A percentile compares a stretch with the other conserved stretches of the same genome.
Conservation (phyloP, 495 filamentous ascomycete genomes). For the Entonaema liquescens region DNA sequence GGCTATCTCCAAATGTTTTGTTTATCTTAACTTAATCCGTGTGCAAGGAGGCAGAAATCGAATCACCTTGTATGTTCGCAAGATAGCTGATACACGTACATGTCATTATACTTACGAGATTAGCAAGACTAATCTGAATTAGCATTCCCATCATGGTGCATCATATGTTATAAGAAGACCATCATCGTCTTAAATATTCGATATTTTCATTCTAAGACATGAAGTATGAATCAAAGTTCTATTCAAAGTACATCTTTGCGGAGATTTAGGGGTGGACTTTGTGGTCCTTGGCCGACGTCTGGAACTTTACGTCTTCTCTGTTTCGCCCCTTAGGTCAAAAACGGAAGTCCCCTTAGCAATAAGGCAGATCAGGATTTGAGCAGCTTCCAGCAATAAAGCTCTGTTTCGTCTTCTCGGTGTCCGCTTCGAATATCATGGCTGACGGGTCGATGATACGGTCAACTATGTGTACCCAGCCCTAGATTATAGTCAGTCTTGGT, state of each 20-base stretch:
- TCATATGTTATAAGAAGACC: background rate
- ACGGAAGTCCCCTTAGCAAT: conserved; percentile 14
- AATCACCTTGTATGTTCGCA: too few species aligned
- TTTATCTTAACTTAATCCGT: too few species aligned
- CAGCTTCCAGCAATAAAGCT: conserved; percentile 42
- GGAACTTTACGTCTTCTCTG: background rate
- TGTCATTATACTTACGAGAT: too few species aligned
- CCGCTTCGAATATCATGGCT: conserved; percentile 40
- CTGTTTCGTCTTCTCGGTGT: conserved; percentile 39
- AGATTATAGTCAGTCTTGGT: background rate
- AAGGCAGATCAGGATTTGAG: conserved; percentile 39
- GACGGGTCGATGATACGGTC: conserved; percentile 33
- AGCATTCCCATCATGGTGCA: background rate
- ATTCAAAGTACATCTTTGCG: too few species aligned
- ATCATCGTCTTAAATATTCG: background rate
- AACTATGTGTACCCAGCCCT: background rate
- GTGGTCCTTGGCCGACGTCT: too few species aligned
- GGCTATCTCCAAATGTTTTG: background rate
- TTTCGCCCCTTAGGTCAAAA: background rate
- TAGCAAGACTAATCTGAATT: too few species aligned
- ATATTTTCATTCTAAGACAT: background rate
- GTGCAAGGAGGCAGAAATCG: too few species aligned
- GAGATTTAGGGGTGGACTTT: too few species aligned
- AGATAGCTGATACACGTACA: too few species aligned
- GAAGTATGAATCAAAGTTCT: too few species aligned